A percentile compares a stretch with the other conserved stretches of the same genome.
These are phyloP conservation scores for Fagus sylvatica DNA, from an alignment of 306 rosid genomes.

Conservation along the genomic window DNA sequence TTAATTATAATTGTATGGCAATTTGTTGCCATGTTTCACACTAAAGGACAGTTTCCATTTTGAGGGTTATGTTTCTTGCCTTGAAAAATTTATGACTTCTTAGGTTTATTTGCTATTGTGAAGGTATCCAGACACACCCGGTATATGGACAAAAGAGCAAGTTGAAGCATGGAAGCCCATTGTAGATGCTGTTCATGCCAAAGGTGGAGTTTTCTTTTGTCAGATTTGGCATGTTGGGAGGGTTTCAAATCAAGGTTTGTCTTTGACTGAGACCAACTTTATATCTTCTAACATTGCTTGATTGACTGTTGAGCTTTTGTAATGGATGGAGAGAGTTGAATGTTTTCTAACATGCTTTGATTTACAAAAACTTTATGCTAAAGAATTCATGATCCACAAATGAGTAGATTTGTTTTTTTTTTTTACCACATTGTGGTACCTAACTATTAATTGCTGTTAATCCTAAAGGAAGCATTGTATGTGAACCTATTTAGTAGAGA, in stretches of 20 bases:
- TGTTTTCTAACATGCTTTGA: no score
- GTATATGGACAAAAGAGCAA: conserved; percentile 59
- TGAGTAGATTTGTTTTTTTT: not conserved
- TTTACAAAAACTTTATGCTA: no score
- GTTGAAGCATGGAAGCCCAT: conserved; percentile 59
- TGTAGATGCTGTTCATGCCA: conserved; percentile 57
- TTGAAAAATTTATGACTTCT: not conserved
- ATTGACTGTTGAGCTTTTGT: not conserved
- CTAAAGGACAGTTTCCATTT: not conserved
- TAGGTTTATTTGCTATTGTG: not conserved
- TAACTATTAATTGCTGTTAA: no score
- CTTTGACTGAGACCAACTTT: not conserved
- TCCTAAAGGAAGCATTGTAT: no score
- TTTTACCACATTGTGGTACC: not conserved
- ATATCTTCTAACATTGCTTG: not conserved
- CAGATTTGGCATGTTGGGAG: conserved; percentile 62
- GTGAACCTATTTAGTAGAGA: no score
- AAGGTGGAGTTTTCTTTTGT: conserved; percentile 55
- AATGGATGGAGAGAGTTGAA: no score
- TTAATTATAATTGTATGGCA: no score
- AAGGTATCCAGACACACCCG: conserved; percentile 39
- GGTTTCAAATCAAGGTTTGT: conserved; percentile 39
- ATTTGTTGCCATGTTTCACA: not conserved
- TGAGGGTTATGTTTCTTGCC: not conserved
- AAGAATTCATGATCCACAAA: no score